phyloP scores from a whole-genome alignment of 345 rosid species.

The Tarenaya hassleriana region DNA sequence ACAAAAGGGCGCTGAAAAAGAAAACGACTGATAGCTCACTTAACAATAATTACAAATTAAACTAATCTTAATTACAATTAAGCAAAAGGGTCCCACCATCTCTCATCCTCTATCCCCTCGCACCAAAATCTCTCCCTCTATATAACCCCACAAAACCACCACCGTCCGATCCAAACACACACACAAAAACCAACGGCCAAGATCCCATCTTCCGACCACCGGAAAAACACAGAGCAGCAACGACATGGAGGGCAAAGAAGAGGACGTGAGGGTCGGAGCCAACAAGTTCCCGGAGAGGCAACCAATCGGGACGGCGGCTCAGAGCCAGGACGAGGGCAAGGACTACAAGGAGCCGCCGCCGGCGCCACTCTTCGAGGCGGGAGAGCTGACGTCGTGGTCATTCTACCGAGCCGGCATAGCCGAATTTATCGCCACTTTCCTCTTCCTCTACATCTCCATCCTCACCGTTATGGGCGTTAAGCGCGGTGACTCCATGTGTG shows the following conservation, averaged over 20 bases:
- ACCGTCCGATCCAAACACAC: neutral
- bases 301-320: slow-evolving; percentile 52
- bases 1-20: neutral
- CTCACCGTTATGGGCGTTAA: slow-evolving; percentile 52
- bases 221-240: neutral
- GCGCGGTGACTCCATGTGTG: slow-evolving; percentile 27
- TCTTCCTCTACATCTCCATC: slow-evolving; percentile 39
- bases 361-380: slow-evolving; percentile 38
- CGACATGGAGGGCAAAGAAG: slow-evolving; percentile 42
- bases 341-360: slow-evolving; percentile 50
- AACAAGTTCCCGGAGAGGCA: slow-evolving; percentile 48
- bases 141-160: neutral
- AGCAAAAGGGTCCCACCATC: slow-evolving; percentile 20
- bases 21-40: slow-evolving; percentile 34
- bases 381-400: slow-evolving; percentile 41
- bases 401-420: slow-evolving; percentile 52
- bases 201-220: no score
- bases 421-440: slow-evolving; percentile 46
- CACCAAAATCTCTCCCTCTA: slow-evolving; percentile 18
- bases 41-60: slow-evolving; percentile 16
- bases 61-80: slow-evolving; percentile 5
- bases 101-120: neutral
- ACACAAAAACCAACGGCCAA: no score
- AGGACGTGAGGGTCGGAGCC: slow-evolving; percentile 52
- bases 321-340: slow-evolving; percentile 31